Conservation (phyloP, 805 yeast genomes). For the Clavispora carvajalis region DNA sequence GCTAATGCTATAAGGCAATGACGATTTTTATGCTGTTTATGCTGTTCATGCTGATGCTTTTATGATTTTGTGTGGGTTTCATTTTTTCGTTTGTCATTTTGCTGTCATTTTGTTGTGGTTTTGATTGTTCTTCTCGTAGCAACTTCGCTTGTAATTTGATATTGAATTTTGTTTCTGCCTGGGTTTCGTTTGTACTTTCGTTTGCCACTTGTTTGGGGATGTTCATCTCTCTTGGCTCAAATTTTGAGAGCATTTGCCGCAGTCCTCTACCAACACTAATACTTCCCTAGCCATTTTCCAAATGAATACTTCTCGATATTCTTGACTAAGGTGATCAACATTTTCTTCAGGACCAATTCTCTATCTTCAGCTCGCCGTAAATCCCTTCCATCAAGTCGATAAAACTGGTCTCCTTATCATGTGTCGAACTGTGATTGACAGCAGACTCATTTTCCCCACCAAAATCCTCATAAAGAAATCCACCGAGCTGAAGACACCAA, state of each 20-base stretch:
- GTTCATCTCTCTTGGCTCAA: too few relatives aligned
- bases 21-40: background rate
- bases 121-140: background rate
- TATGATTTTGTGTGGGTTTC: background rate
- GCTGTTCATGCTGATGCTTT: background rate
- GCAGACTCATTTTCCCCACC: background rate
- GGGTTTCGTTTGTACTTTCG: too few relatives aligned
- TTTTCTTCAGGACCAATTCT: too few relatives aligned
- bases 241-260: too few relatives aligned
- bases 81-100: background rate
- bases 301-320: too few relatives aligned
- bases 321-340: too few relatives aligned
- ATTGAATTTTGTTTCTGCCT: too few relatives aligned
- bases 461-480: constrained; percentile 37
- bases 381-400: constrained; percentile 12
- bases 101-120: background rate
- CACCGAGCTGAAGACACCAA: constrained; percentile 63
- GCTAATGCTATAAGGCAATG: background rate
- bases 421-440: background rate
- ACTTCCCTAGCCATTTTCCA: too few relatives aligned
- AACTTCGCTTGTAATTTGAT: too few relatives aligned
- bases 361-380: too few relatives aligned
- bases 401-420: constrained; percentile 3
- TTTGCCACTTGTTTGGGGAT: too few relatives aligned
- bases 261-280: too few relatives aligned